A percentile compares a stretch with the other conserved stretches of the same genome.
These are phyloP conservation scores for Pterocarpus macrocarpus DNA, from an alignment of 306 rosid genomes.

Conservation along the genomic window DNA sequence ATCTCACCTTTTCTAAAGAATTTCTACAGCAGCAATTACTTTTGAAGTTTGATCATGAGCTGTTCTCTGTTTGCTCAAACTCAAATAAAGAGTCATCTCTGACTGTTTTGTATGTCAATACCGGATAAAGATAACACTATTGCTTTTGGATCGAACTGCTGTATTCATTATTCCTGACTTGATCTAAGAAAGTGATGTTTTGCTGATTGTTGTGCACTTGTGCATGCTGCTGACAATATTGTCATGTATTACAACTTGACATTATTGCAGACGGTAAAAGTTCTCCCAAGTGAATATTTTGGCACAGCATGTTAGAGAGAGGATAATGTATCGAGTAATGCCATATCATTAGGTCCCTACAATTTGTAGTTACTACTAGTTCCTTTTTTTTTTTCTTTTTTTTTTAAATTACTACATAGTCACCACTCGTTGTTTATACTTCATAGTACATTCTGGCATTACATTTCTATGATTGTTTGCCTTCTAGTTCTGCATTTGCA, in stretches of 20 bases:
- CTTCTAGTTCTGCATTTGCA: background rate
- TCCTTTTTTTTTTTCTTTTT: too few relatives aligned
- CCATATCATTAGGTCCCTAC: background rate
- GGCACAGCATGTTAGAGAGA: slow-evolving; percentile 11
- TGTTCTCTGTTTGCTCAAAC: slow-evolving; percentile 51
- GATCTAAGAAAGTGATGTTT: slow-evolving; percentile 44
- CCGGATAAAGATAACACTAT: slow-evolving; percentile 35
- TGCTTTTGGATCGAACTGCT: slow-evolving; percentile 44
- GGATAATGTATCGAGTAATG: background rate
- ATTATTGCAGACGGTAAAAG: background rate
- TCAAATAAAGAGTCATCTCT: slow-evolving; percentile 55
- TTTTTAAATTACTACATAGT: too few relatives aligned
- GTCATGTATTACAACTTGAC: slow-evolving; percentile 3
- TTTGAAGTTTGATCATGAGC: slow-evolving; percentile 54
- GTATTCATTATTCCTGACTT: slow-evolving; percentile 42
- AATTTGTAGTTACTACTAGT: background rate
- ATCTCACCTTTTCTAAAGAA: slow-evolving; percentile 74
- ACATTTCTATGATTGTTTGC: background rate
- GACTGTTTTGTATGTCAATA: slow-evolving; percentile 48
- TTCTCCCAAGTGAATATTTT: slow-evolving; percentile 6
- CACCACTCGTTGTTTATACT: too few relatives aligned
- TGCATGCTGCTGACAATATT: slow-evolving; percentile 38
- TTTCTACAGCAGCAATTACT: slow-evolving; percentile 82
- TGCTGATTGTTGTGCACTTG: slow-evolving; percentile 32
- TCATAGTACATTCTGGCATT: background rate